Base-by-base conservation (phyloP, 352 stramenopile species). In the Phytophthora pluvialis region DNA sequence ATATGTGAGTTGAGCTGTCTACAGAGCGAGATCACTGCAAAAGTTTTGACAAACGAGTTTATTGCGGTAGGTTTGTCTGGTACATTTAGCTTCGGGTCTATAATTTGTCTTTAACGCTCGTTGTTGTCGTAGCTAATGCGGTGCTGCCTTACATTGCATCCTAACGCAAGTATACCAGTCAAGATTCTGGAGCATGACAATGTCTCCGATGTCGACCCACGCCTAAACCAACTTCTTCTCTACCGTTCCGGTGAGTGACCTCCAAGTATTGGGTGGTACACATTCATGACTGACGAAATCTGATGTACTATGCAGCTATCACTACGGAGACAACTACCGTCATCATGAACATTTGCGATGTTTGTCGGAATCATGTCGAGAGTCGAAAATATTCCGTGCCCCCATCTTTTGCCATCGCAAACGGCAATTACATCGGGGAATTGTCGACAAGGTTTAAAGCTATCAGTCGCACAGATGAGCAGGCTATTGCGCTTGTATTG, bases 381-480 rank as follows among this genome's bases (percentile, higher is more conserved):
- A n/a, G 11, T 21, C 1, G 11, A 3, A 40, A 43, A 11, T 39
- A 40, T 10, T 38, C 26, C 0, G 29, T 12, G 5, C 58, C 58
- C 32, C 58, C 39, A 4, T 3, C 10, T 6, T 43, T 47, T 25
- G 45, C 36, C 5, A 64, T 58, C 25, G 57, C 57, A 8, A 64
- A 64, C 18, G 57, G 57, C 1, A 64, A 64, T 21, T 64, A 46
- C n/a, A 57, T 57, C 5, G 57, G 57, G 1, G 12, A 21, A 3
- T 33, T 63, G 15, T 26, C 44, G 3, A 15, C 2, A 2, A 12
- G 53, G 12, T 51, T 42, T 10, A 21, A 46, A 28, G 43, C 10
- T 5, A 29, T 49, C 4, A 42, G 12, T 21, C 18, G 43, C 11
- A 54, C 54, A 10, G 32, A 63, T 28, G 54, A 63, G 33, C 54